A percentile compares a stretch with the other conserved stretches of the same genome.
Evolutionary conservation across 1,284 basidiomycete species (phyloP).

Genomic region (Puccinia horiana): DNA sequence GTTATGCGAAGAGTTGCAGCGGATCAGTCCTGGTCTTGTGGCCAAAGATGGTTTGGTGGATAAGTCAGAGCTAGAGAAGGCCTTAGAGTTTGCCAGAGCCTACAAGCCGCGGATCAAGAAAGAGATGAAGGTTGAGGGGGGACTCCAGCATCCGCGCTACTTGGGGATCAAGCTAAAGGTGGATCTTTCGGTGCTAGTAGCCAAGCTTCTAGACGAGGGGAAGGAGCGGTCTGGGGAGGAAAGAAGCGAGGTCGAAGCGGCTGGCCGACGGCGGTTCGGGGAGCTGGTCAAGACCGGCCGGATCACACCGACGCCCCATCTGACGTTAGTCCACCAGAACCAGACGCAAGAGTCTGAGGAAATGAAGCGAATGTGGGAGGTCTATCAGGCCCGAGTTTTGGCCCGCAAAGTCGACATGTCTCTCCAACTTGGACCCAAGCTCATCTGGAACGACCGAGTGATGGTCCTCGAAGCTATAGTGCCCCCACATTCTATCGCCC

Average conservation of each 20-base stretch:
- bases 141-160: conserved; percentile 17
- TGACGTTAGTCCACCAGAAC: conserved; percentile 34
- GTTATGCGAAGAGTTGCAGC: conserved; percentile 39
- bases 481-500: conserved; percentile 60
- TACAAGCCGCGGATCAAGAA: conserved; percentile 32
- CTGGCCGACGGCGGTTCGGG: not conserved
- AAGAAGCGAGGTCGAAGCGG: not conserved
- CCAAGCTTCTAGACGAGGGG: not conserved
- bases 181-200: not conserved
- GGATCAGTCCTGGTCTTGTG: not conserved
- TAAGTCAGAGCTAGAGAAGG: conserved; percentile 62
- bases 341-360: conserved; percentile 28
- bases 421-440: conserved; percentile 63
- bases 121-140: conserved; percentile 33
- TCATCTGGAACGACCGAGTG: conserved; percentile 76
- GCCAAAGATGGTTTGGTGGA: not conserved
- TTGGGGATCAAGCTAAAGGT: conserved; percentile 20
- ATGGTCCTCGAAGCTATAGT: conserved; percentile 67
- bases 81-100: conserved; percentile 64
- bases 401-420: conserved; percentile 65
- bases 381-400: conserved; percentile 64
- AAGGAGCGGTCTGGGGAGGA: not conserved
- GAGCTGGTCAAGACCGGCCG: conserved; percentile 1
- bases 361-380: conserved; percentile 66
- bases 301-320: conserved; percentile 16